Conservation (phyloP, 768 basidiomycete genomes). For the Russula earlei region DNA sequence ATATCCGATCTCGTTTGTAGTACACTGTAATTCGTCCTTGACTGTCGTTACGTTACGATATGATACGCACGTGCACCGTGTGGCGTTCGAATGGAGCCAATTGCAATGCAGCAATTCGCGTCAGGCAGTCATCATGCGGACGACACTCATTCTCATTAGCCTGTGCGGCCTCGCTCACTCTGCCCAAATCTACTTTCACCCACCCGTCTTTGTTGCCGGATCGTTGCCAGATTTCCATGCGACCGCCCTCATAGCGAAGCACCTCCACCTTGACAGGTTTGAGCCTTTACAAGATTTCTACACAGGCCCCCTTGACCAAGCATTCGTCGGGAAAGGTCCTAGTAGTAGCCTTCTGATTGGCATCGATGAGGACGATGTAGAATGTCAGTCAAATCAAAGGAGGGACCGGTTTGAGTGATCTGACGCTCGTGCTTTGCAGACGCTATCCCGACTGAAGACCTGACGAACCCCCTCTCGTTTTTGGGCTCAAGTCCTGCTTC, state of each 20-base stretch:
- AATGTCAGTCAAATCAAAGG: slow-evolving; percentile 34
- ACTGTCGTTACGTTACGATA: no score
- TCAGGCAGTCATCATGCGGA: slow-evolving; percentile 10
- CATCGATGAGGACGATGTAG: slow-evolving; percentile 44
- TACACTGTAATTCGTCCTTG: no score
- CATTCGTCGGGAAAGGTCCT: slow-evolving; percentile 49
- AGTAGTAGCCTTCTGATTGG: slow-evolving; percentile 45
- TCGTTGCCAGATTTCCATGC: slow-evolving; percentile 25
- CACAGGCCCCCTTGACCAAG: slow-evolving; percentile 23
- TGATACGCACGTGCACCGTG: neutral
- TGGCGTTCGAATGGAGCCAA: neutral
- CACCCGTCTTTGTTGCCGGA: neutral
- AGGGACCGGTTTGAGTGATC: neutral
- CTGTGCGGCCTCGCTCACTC: slow-evolving; percentile 10
- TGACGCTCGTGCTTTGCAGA: slow-evolving; percentile 30
- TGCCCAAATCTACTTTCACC: slow-evolving; percentile 15
- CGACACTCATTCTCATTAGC: slow-evolving; percentile 3
- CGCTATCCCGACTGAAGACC: slow-evolving; percentile 40
- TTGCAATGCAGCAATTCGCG: neutral
- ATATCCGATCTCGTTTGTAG: no score
- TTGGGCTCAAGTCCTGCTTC: slow-evolving; percentile 26
- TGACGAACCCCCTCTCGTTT: slow-evolving; percentile 41
- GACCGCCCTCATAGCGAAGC: slow-evolving; percentile 51
- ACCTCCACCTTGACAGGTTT: slow-evolving; percentile 62
- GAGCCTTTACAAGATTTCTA: slow-evolving; percentile 36